A percentile compares a stretch with the other conserved stretches of the same genome.
Evolutionary conservation across 169 alveolate genomes (phyloP).

Genomic region (Cystoisospora suis): DNA sequence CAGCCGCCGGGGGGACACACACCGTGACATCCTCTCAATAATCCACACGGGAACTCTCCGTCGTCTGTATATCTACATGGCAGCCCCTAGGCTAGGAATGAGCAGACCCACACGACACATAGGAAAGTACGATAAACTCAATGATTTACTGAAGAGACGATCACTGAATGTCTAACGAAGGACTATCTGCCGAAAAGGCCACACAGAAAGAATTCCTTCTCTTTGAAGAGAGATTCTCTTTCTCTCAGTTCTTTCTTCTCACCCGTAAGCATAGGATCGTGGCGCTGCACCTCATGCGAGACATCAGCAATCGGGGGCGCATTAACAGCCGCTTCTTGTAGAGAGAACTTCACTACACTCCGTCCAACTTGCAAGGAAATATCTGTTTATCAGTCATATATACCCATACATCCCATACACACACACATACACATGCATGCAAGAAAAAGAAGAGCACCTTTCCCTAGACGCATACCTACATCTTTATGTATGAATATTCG

Average conservation of each 20-base stretch:
- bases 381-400: neutral
- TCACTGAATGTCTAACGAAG: too few relatives aligned
- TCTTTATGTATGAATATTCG: neutral
- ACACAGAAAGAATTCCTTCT: neutral
- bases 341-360: conserved; percentile 36
- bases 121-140: too few relatives aligned
- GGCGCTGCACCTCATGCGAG: conserved; percentile 1
- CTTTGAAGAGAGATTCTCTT: neutral
- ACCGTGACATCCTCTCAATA: too few relatives aligned
- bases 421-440: neutral
- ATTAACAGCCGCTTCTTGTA: neutral
- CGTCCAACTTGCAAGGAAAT: conserved; percentile 30
- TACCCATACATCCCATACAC: neutral
- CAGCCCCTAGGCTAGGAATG: too few relatives aligned
- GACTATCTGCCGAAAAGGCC: too few relatives aligned
- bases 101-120: too few relatives aligned
- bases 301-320: conserved; percentile 20
- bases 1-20: too few relatives aligned
- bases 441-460: too few relatives aligned
- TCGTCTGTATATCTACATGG: too few relatives aligned
- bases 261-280: neutral
- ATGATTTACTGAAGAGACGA: too few relatives aligned
- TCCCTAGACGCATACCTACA: too few relatives aligned
- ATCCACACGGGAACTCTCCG: too few relatives aligned
- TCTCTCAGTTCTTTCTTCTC: neutral